Conservation (phyloP, 495 filamentous ascomycete species). For the Penicillium nucicola region DNA sequence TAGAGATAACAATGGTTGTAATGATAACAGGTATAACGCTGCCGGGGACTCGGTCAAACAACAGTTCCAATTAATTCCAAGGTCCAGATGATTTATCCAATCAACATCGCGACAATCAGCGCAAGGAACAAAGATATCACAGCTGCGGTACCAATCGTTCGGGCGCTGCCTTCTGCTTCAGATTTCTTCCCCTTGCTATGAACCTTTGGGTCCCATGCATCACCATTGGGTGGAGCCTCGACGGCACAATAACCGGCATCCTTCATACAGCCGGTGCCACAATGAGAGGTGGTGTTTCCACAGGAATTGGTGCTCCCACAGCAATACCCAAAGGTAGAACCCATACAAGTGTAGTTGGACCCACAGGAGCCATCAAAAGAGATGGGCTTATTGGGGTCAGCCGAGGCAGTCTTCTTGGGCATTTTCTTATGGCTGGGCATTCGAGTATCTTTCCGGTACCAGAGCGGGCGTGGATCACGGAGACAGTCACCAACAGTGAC, state of each 20-base stretch:
- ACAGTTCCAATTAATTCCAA: not conserved
- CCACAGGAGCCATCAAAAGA: slow-evolving; percentile 55
- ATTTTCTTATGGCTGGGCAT: slow-evolving; percentile 14
- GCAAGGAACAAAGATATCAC: slow-evolving; percentile 24
- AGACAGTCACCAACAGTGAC: slow-evolving; percentile 80
- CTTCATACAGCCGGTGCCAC: slow-evolving; percentile 47
- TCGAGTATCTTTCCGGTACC: slow-evolving; percentile 56
- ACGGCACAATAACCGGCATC: slow-evolving; percentile 46
- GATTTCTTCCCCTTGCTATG: slow-evolving; percentile 12
- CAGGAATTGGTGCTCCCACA: slow-evolving; percentile 43
- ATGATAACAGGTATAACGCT: slow-evolving; percentile 10
- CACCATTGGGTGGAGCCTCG: slow-evolving; percentile 19
- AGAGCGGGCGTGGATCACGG: slow-evolving; percentile 63
- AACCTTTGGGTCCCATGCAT: slow-evolving; percentile 20
- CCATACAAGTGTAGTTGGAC: slow-evolving; percentile 44
- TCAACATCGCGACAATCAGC: slow-evolving; percentile 21
- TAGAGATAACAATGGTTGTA: slow-evolving; percentile 7
- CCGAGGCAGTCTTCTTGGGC: slow-evolving; percentile 29
- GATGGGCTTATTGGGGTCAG: slow-evolving; percentile 32
- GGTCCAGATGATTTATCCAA: slow-evolving; percentile 13
- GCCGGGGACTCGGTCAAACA: not conserved
- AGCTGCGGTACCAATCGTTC: slow-evolving; percentile 19
- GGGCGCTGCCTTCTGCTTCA: slow-evolving; percentile 14
- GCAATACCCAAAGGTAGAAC: slow-evolving; percentile 40
- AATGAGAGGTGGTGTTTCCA: slow-evolving; percentile 48